phyloP scores from a whole-genome alignment of 176 grass and related monocot genomes.

The Alopecurus myosuroides region DNA sequence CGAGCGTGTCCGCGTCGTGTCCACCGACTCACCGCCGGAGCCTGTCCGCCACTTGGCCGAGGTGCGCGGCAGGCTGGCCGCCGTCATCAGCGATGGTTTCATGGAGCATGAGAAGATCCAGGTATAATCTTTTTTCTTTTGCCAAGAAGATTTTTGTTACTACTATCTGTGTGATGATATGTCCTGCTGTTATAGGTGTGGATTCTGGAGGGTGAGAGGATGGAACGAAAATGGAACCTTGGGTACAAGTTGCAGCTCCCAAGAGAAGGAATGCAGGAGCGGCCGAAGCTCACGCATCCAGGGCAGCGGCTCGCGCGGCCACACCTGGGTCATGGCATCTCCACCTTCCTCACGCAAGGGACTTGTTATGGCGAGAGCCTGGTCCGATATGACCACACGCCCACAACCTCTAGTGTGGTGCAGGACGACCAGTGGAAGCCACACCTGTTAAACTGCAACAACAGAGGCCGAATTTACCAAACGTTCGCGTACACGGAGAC shows the following conservation, averaged over 20 bases:
- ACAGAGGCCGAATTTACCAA: neutral
- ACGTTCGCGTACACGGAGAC: neutral
- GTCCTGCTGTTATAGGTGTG: neutral
- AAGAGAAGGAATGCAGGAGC: neutral
- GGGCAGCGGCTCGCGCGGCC: neutral
- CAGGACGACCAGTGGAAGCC: neutral
- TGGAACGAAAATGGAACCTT: neutral
- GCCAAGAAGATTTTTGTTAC: no score
- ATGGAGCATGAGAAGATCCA: neutral
- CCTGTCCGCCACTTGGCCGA: neutral
- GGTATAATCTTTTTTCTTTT: neutral
- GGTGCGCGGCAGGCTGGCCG: neutral
- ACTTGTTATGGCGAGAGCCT: neutral
- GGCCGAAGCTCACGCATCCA: neutral
- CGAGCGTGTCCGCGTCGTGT: neutral
- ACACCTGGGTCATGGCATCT: neutral
- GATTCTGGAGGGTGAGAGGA: neutral
- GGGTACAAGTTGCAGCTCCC: neutral
- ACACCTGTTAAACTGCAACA: neutral
- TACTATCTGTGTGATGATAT: no score
- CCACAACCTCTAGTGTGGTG: neutral
- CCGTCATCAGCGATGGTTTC: neutral
- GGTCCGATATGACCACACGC: neutral
- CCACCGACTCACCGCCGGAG: neutral
- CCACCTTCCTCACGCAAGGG: neutral